Evolutionary conservation across 805 yeast species (phyloP).

Genomic region (Starmerella sp.): DNA sequence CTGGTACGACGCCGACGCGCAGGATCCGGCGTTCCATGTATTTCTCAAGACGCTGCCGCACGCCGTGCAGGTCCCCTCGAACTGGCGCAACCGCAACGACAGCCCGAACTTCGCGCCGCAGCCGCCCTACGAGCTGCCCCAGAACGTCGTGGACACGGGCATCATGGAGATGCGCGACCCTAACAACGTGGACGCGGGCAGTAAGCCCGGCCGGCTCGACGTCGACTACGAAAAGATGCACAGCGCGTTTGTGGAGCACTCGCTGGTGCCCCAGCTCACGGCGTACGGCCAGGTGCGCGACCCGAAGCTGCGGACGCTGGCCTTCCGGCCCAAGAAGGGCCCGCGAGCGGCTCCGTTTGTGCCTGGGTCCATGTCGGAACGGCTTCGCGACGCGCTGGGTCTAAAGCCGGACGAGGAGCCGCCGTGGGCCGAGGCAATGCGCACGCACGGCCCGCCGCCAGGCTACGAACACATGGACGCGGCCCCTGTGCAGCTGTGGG

Average conservation of each 20-base stretch:
- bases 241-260: conserved; percentile 70
- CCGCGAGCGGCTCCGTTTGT: conserved; percentile 26
- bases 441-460: conserved; percentile 69
- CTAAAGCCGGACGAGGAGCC: conserved; percentile 49
- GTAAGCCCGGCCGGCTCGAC: conserved; percentile 67
- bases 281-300: conserved; percentile 55
- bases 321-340: neutral
- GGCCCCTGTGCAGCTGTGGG: conserved; percentile 26
- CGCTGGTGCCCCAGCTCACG: conserved; percentile 33
- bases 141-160: conserved; percentile 69
- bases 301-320: conserved; percentile 22
- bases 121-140: conserved; percentile 63
- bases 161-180: conserved; percentile 50
- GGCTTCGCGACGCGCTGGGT: conserved; percentile 58
- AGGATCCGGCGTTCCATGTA: conserved; percentile 58
- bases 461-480: conserved; percentile 37
- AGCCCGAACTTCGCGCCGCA: conserved; percentile 37
- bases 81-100: conserved; percentile 75
- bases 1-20: conserved; percentile 79
- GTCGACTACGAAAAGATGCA: conserved; percentile 72
- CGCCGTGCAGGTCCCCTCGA: conserved; percentile 64
- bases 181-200: conserved; percentile 33
- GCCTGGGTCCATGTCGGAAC: conserved; percentile 61
- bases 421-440: conserved; percentile 73
- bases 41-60: conserved; percentile 55